A percentile compares a stretch with the other conserved stretches of the same genome.
phyloP scores from a whole-genome alignment of 768 basidiomycete genomes.

The Phylloporus rhodoxanthus region DNA sequence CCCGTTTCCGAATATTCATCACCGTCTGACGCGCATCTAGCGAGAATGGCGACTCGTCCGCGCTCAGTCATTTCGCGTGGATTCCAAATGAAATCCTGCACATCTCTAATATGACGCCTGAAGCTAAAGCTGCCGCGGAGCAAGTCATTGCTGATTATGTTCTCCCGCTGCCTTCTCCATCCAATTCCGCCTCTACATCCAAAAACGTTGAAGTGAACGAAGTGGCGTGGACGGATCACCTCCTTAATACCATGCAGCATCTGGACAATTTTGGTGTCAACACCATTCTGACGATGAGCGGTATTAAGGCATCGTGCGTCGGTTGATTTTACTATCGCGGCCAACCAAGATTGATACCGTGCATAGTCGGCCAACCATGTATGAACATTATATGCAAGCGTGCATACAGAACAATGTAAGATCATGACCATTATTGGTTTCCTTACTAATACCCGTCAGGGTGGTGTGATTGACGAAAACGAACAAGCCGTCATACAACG shows the following conservation, averaged over 20 bases:
- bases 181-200: conserved; percentile 35
- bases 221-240: conserved; percentile 75
- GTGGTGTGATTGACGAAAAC: conserved; percentile 83
- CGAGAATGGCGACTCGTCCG: conserved; percentile 70
- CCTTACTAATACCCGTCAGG: conserved; percentile 41
- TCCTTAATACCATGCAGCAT: conserved; percentile 66
- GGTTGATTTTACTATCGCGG: neutral
- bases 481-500: conserved; percentile 56
- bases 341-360: conserved; percentile 1
- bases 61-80: conserved; percentile 83
- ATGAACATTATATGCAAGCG: conserved; percentile 61
- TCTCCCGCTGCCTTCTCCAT: conserved; percentile 64
- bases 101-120: conserved; percentile 43
- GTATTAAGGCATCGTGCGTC: conserved; percentile 55
- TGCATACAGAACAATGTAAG: conserved; percentile 84
- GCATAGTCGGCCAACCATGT: conserved; percentile 60
- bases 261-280: conserved; percentile 57
- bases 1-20: neutral
- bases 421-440: conserved; percentile 3
- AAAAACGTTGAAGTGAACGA: conserved; percentile 64
- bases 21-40: conserved; percentile 36
- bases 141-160: conserved; percentile 67
- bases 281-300: conserved; percentile 54
- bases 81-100: conserved; percentile 75
- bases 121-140: conserved; percentile 64